Conservation (phyloP, 2,329 filamentous ascomycete genomes). For the Aureobasidium sp. region DNA sequence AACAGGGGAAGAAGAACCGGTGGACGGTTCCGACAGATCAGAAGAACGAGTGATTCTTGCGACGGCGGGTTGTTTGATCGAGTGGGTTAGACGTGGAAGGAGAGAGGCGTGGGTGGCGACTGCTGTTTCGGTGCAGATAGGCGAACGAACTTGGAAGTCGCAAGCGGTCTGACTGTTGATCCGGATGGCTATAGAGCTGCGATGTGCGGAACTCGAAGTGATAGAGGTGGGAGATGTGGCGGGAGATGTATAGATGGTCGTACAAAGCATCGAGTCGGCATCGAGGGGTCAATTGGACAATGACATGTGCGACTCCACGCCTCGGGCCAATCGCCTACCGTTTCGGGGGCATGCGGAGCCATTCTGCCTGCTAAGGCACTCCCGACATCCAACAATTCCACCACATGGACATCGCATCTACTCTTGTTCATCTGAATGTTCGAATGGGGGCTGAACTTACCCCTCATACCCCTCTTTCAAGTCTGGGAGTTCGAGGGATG, state of each 20-base stretch:
- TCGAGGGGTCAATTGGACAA: constrained; percentile 14
- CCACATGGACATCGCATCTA: not conserved
- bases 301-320: constrained; percentile 8
- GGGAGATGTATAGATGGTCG: not conserved
- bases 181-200: not conserved
- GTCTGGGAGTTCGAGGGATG: not conserved
- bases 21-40: not conserved
- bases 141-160: not conserved
- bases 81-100: not conserved
- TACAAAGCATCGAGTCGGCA: not conserved
- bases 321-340: constrained; percentile 12
- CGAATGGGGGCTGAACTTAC: not conserved
- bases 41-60: not conserved
- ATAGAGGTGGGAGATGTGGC: not conserved
- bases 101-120: constrained; percentile 10
- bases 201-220: not conserved
- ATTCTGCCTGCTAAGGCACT: not conserved
- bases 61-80: not conserved
- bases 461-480: not conserved
- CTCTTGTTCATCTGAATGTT: not conserved
- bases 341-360: not conserved
- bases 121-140: not conserved
- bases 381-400: not conserved
- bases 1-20: not conserved
- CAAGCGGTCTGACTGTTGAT: not conserved